Percentiles rank a stretch among this genome's conserved stretches.
Evolutionary conservation across 2,329 filamentous ascomycete species (phyloP).

Genomic region (Cladophialophora bantiana): DNA sequence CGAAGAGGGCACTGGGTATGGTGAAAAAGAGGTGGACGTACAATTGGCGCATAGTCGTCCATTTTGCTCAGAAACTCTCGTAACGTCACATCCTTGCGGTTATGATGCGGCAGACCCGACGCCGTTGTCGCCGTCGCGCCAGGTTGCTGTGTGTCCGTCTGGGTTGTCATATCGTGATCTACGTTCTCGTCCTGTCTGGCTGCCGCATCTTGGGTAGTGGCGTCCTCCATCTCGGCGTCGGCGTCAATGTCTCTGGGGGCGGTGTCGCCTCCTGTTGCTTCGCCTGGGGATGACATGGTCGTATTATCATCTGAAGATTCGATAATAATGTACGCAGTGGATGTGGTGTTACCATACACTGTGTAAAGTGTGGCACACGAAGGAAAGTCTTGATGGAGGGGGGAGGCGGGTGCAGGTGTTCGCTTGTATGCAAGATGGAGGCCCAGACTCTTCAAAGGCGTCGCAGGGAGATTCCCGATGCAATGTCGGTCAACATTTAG

Average conservation of each 20-base stretch:
- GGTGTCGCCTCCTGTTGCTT: conserved; percentile 20
- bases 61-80: conserved; percentile 95
- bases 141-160: conserved; percentile 32
- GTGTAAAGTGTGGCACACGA: background rate
- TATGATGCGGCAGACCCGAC: conserved; percentile 57
- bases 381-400: background rate
- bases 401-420: background rate
- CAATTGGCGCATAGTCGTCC: conserved; percentile 97
- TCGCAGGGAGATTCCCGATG: conserved; percentile 5
- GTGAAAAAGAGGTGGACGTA: conserved; percentile 56
- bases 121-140: conserved; percentile 33
- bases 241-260: conserved; percentile 37
- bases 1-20: background rate
- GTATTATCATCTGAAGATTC: conserved; percentile 9
- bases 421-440: conserved; percentile 6
- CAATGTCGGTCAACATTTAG: conserved; percentile 6
- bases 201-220: conserved; percentile 38
- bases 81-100: conserved; percentile 88
- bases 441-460: background rate
- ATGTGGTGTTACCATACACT: background rate
- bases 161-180: conserved; percentile 24
- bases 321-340: background rate
- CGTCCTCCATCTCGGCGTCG: conserved; percentile 43
- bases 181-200: conserved; percentile 31
- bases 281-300: conserved; percentile 35